A percentile compares a stretch with the other conserved stretches of the same genome.
phyloP scores from a whole-genome alignment of 78 protist species.

The Paulinella micropora region DNA sequence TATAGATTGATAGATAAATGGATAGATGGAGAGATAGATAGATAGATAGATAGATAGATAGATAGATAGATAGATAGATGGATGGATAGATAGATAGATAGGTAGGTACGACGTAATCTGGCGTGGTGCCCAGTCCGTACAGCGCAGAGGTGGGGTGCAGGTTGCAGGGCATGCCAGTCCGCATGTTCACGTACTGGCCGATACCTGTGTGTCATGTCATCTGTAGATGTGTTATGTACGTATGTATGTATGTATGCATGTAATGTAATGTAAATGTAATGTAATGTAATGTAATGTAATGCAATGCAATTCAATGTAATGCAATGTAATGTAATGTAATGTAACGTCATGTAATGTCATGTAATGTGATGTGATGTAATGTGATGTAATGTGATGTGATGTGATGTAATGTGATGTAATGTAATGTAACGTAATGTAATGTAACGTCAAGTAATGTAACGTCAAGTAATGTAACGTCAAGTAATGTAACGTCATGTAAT shows the following conservation, averaged over 20 bases:
- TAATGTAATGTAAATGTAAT: background rate
- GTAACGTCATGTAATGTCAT: no score
- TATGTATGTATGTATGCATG: background rate
- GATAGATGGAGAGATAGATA: background rate
- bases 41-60: background rate
- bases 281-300: no score
- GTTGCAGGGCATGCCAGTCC: slow-evolving; percentile 82
- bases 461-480: no score
- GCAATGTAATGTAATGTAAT: no score
- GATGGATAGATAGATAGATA: background rate
- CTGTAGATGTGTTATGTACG: background rate
- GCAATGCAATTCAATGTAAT: no score
- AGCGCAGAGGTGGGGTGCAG: slow-evolving; percentile 89
- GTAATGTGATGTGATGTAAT: no score
- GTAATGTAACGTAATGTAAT: no score
- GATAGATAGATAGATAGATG: background rate
- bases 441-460: no score
- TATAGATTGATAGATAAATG: background rate
- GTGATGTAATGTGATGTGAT: no score
- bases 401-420: no score
- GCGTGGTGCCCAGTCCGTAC: slow-evolving; percentile 55
- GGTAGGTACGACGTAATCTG: background rate
- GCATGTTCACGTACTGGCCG: slow-evolving; percentile 84
- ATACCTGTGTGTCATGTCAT: slow-evolving; percentile 32
- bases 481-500: no score